Evolutionary conservation across 2,329 filamentous ascomycete genomes (phyloP), one percentile per base, ranked within the genome.

Genomic region (Onygenales sp.): DNA sequence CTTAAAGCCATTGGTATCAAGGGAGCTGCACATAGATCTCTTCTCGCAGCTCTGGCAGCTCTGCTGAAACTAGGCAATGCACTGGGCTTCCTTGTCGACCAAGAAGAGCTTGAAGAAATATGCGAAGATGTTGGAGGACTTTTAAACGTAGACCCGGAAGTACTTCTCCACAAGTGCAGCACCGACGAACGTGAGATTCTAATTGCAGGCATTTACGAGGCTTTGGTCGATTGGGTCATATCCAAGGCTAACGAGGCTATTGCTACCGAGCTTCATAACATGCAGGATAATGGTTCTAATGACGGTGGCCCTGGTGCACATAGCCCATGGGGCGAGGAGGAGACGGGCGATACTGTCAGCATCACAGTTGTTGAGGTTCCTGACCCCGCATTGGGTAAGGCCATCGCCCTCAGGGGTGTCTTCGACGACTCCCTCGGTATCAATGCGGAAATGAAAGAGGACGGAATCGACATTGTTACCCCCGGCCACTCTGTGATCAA

Each of bases 361-460:
- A 84, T 98, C 56, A 94, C 89, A 0, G 78, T 98, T 7, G 74
- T 98, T 5, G 93, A 97, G 60, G 79, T 97, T 7, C 89, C 93
- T 0, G 82, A 85, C 57, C 84, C 88, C 33, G 78, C 81, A 1
- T 76, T 98, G 0, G 90, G 87, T 54, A 96, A 93, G 70, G 93
- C 92, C 0, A 72, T 94, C n/a, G 83, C 88, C 10, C 83, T 98
- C 74, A 87, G 89, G 40, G 88, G 88, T 11, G 82, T 97, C 37
- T 98, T 98, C 62, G 92, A 98, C 60, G 93, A 97, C 62, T 82
- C 77, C n/a, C 76, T 85, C 17, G 93, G 93, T 50, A 96, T 98
- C 72, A 97, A 97, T 62, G 80, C 86, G 0, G 93, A 98, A 74
- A 97, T 98, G 91, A 95, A 92, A 64, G 86, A 92, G 57, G 93